A percentile compares a stretch with the other conserved stretches of the same genome.
Evolutionary conservation across 2,329 filamentous ascomycete genomes (phyloP).

Genomic region (Fusarium marasasianum): DNA sequence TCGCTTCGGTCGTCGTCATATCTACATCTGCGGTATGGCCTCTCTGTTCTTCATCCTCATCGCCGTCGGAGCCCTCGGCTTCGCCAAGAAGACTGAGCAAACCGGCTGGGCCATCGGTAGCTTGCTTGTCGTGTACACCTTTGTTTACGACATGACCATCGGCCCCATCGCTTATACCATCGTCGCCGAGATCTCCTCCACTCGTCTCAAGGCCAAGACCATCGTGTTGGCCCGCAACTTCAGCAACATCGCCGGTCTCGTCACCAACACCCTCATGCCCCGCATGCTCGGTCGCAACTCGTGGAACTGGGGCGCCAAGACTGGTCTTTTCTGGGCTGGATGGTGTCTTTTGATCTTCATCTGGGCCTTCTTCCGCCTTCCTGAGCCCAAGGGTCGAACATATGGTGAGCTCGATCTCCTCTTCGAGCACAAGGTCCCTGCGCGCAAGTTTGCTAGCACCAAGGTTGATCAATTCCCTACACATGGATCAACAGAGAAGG

Average conservation of each 20-base stretch:
- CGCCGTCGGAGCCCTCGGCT: slow-evolving; percentile 47
- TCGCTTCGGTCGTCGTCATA: slow-evolving; percentile 7
- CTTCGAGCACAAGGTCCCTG: slow-evolving; percentile 57
- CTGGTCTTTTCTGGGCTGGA: slow-evolving; percentile 56
- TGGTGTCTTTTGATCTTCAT: slow-evolving; percentile 55
- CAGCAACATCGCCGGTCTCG: slow-evolving; percentile 60
- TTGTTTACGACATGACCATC: slow-evolving; percentile 52
- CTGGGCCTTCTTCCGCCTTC: slow-evolving; percentile 64
- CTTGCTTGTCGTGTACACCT: slow-evolving; percentile 55
- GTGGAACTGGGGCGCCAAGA: slow-evolving; percentile 59
- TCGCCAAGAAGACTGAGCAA: slow-evolving; percentile 50
- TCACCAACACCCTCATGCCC: slow-evolving; percentile 56
- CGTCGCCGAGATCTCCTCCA: slow-evolving; percentile 65
- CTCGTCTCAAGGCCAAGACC: slow-evolving; percentile 56
- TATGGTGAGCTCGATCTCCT: slow-evolving; percentile 66
- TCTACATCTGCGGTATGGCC: slow-evolving; percentile 7
- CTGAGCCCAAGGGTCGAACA: slow-evolving; percentile 63
- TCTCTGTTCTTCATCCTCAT: slow-evolving; percentile 4
- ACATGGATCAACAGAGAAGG: slow-evolving; percentile 1
- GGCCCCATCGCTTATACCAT: slow-evolving; percentile 80
- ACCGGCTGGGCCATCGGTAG: slow-evolving; percentile 57
- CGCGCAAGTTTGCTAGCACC: slow-evolving; percentile 52
- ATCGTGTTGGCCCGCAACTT: slow-evolving; percentile 55
- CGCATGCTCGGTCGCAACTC: slow-evolving; percentile 56
- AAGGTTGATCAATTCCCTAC: slow-evolving; percentile 38